phyloP scores from a whole-genome alignment of 2,329 filamentous ascomycete species.

The Colletotrichum filicis region DNA sequence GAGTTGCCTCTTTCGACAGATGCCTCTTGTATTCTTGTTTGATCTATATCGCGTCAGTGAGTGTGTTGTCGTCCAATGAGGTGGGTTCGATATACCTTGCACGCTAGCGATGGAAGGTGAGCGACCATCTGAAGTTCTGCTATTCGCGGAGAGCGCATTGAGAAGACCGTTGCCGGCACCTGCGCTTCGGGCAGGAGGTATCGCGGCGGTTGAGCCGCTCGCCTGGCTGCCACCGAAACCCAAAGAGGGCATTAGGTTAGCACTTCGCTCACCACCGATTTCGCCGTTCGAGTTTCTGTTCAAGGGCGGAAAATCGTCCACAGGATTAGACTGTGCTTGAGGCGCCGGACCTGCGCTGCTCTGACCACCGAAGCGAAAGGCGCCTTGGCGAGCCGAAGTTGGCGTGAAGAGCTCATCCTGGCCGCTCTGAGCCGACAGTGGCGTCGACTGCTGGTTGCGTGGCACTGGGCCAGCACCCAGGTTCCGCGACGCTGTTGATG shows the following conservation, averaged over 20 bases:
- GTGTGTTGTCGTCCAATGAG: not conserved
- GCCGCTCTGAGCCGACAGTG: slow-evolving; percentile 60
- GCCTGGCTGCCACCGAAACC: slow-evolving; percentile 64
- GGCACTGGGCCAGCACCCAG: slow-evolving; percentile 58
- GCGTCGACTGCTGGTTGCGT: slow-evolving; percentile 62
- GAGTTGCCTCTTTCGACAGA: slow-evolving; percentile 53
- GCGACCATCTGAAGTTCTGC: slow-evolving; percentile 59
- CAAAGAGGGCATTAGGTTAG: slow-evolving; percentile 63
- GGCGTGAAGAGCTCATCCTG: slow-evolving; percentile 59
- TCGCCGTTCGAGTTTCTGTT: slow-evolving; percentile 68
- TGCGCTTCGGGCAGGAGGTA: slow-evolving; percentile 53
- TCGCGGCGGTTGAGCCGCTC: slow-evolving; percentile 45
- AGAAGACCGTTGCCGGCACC: slow-evolving; percentile 67
- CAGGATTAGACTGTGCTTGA: slow-evolving; percentile 59
- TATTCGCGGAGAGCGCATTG: slow-evolving; percentile 72
- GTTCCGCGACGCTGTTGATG: slow-evolving; percentile 59
- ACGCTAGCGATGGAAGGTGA: slow-evolving; percentile 53
- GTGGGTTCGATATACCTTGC: slow-evolving; percentile 43
- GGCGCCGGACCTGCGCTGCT: slow-evolving; percentile 47
- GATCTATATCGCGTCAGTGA: slow-evolving; percentile 15
- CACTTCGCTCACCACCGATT: slow-evolving; percentile 64
- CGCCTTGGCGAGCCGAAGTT: slow-evolving; percentile 58
- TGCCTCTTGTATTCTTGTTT: slow-evolving; percentile 55
- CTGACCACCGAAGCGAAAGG: slow-evolving; percentile 66
- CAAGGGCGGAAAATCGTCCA: slow-evolving; percentile 72